Percentiles rank a stretch among this genome's conserved stretches.
Evolutionary conservation across 225 moss, liverwort and hornwort species (phyloP).

Genomic region (Physcomitrellopsis africana): DNA sequence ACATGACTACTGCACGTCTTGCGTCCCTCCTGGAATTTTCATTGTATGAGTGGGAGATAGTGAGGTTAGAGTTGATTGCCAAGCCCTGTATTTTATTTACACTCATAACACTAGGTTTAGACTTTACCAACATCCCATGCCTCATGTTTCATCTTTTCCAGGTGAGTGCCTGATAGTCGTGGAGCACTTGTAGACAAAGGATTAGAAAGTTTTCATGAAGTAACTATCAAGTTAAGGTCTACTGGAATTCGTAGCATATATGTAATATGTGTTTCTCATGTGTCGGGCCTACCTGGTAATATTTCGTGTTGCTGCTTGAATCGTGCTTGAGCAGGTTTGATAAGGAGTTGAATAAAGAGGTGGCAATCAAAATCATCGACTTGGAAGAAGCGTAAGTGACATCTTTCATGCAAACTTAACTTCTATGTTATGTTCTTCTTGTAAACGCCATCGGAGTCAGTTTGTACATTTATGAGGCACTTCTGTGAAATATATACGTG

Average conservation of each 20-base stretch:
- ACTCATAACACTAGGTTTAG: too few relatives aligned
- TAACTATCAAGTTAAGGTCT: not conserved
- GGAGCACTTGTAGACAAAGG: not conserved
- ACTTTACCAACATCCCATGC: too few relatives aligned
- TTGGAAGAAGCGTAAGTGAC: conserved; percentile 82
- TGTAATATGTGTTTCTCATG: not conserved
- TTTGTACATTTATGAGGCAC: not conserved
- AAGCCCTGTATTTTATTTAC: too few relatives aligned
- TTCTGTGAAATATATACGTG: not conserved
- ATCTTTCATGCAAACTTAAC: not conserved
- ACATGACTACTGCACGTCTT: too few relatives aligned
- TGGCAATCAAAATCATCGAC: conserved; percentile 86
- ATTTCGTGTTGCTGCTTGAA: not conserved
- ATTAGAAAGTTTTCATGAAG: not conserved
- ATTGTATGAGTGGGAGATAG: too few relatives aligned
- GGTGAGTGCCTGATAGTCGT: too few relatives aligned
- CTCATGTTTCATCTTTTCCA: too few relatives aligned
- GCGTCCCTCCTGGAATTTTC: too few relatives aligned
- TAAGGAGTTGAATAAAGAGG: conserved; percentile 82
- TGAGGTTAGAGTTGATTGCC: too few relatives aligned
- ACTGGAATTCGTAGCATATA: not conserved
- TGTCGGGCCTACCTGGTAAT: not conserved
- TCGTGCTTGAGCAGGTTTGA: conserved; percentile 56
- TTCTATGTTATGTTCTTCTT: conserved; percentile 6
- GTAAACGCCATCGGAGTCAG: not conserved